Conservation (phyloP, 345 rosid species). For the Mercurialis annua region DNA sequence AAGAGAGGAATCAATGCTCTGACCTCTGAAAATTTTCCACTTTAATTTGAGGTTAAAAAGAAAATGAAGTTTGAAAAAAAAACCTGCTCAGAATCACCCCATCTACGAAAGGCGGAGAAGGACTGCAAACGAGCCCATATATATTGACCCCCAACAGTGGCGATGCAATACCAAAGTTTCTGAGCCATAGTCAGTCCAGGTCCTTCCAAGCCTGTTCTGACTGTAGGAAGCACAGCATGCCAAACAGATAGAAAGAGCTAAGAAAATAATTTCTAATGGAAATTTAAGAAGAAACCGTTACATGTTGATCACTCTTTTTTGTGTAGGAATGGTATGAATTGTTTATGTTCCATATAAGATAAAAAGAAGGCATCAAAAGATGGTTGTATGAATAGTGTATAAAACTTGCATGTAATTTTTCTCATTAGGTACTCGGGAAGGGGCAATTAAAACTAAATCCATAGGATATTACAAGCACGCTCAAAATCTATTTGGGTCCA, state of each 20-base stretch:
- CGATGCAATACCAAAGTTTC: constrained; percentile 86
- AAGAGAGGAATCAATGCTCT: constrained; percentile 8
- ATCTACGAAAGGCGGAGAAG: constrained; percentile 93
- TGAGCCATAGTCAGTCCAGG: constrained; percentile 84
- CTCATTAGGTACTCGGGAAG: neutral
- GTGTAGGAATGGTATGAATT: neutral
- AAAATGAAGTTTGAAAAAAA: neutral
- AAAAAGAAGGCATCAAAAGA: too few relatives aligned
- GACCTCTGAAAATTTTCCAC: too few relatives aligned
- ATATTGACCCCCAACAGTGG: constrained; percentile 94
- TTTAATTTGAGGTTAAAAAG: neutral
- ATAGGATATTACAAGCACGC: neutral
- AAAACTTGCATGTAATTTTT: neutral
- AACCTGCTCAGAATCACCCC: constrained; percentile 98
- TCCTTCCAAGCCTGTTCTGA: constrained; percentile 93
- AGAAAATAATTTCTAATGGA: neutral
- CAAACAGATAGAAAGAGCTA: neutral
- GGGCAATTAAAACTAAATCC: neutral
- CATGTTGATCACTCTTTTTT: neutral
- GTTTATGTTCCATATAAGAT: too few relatives aligned
- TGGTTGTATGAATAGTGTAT: too few relatives aligned
- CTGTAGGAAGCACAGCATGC: constrained; percentile 35
- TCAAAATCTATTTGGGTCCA: neutral
- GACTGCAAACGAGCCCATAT: constrained; percentile 86
- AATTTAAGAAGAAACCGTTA: neutral